phyloP scores from a whole-genome alignment of 495 filamentous ascomycete genomes.

The Aspergillus diversus region DNA sequence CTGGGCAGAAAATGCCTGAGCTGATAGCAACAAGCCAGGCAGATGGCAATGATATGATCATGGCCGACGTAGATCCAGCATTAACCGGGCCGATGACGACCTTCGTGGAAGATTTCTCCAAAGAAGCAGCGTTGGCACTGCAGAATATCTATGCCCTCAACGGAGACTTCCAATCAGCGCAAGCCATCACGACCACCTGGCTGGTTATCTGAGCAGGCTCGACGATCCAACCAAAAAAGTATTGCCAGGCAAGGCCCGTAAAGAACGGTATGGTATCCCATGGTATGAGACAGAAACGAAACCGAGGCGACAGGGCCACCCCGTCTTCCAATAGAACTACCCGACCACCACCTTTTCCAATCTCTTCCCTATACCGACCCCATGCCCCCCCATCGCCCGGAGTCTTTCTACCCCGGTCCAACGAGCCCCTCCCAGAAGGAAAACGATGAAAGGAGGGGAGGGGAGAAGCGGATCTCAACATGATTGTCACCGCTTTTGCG shows the following conservation, averaged over 20 bases:
- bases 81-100: constrained; percentile 17
- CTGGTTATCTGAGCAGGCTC: constrained; percentile 18
- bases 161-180: constrained; percentile 61
- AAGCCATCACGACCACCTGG: constrained; percentile 59
- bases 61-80: constrained; percentile 28
- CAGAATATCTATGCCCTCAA: constrained; percentile 67
- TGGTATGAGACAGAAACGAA: not conserved
- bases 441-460: not conserved
- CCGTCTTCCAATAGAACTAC: not conserved
- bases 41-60: constrained; percentile 29
- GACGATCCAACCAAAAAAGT: not conserved
- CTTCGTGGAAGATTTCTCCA: constrained; percentile 63
- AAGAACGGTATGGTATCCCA: not conserved
- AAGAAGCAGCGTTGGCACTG: constrained; percentile 78
- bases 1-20: constrained; percentile 23
- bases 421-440: not conserved
- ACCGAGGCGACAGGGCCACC: not conserved
- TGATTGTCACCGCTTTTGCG: no score
- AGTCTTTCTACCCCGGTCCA: not conserved
- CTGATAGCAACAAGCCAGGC: constrained; percentile 18
- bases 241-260: not conserved
- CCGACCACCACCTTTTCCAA: not conserved
- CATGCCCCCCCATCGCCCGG: not conserved
- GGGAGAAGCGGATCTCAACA: not conserved
- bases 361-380: not conserved